These are phyloP conservation scores for Termitomyces sp. DNA, from an alignment of 768 basidiomycete species.

Conservation along the genomic window DNA sequence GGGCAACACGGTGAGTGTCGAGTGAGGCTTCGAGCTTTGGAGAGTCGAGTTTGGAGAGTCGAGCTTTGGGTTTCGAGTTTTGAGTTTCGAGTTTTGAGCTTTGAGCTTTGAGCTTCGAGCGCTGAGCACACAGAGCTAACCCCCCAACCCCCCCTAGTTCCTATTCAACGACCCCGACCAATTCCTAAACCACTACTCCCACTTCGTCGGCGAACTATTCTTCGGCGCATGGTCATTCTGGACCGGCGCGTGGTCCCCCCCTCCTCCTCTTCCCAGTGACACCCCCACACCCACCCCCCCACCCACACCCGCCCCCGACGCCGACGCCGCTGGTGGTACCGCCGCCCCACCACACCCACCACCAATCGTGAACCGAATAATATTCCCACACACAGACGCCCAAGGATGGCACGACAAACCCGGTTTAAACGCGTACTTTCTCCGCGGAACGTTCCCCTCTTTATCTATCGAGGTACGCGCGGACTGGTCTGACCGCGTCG, in stretches of 20 bases:
- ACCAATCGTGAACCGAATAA: no score
- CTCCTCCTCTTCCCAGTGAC: no score
- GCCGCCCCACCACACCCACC: no score
- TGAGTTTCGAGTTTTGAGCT: no score
- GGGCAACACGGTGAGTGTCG: neutral
- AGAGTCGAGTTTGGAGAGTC: no score
- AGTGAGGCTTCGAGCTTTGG: no score
- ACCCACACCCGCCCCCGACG: no score
- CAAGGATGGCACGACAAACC: constrained; percentile 73
- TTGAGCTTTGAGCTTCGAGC: no score
- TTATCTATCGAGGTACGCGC: constrained; percentile 59
- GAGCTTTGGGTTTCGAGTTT: no score
- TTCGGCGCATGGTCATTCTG: constrained; percentile 75
- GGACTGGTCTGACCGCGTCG: constrained; percentile 68
- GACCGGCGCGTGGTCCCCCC: constrained; percentile 44
- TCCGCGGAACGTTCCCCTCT: constrained; percentile 70
- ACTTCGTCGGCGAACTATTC: constrained; percentile 79
- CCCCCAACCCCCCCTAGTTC: no score
- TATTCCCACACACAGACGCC: constrained; percentile 60
- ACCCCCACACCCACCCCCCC: no score
- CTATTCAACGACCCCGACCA: constrained; percentile 68
- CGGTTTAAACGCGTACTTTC: constrained; percentile 72
- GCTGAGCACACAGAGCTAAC: no score
- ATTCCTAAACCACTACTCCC: constrained; percentile 85
- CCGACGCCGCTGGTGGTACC: constrained; percentile 40